Evolutionary conservation across 1,284 basidiomycete genomes (phyloP).

Genomic region (Ceratobasidium sp.): DNA sequence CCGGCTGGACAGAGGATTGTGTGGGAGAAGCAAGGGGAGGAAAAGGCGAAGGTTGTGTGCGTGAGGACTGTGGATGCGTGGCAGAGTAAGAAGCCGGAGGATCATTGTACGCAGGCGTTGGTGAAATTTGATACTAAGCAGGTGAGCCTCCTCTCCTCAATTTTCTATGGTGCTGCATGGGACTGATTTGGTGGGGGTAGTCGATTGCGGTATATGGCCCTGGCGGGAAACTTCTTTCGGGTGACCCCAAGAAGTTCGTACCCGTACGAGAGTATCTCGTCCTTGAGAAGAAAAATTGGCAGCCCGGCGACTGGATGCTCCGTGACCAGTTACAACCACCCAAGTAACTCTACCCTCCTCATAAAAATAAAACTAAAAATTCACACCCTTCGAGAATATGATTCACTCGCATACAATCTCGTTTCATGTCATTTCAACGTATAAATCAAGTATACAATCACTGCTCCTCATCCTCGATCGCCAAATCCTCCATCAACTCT

Average conservation of each 20-base stretch:
- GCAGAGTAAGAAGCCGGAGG: slow-evolving; percentile 64
- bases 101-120: slow-evolving; percentile 71
- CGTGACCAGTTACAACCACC: neutral
- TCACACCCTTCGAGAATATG: neutral
- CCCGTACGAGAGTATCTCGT: slow-evolving; percentile 77
- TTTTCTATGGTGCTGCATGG: slow-evolving; percentile 4
- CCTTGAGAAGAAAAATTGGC: slow-evolving; percentile 78
- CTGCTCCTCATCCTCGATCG: slow-evolving; percentile 54
- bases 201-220: slow-evolving; percentile 64
- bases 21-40: slow-evolving; percentile 68
- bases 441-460: neutral
- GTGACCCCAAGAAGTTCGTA: slow-evolving; percentile 58
- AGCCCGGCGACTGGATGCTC: slow-evolving; percentile 65
- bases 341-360: neutral
- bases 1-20: slow-evolving; percentile 54
- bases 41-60: slow-evolving; percentile 69
- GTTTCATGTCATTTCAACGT: neutral
- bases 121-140: slow-evolving; percentile 78
- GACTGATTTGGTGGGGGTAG: slow-evolving; percentile 53
- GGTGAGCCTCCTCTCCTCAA: slow-evolving; percentile 60
- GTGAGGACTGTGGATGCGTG: slow-evolving; percentile 65
- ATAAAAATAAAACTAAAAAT: neutral
- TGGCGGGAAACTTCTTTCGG: slow-evolving; percentile 57
- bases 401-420: neutral
- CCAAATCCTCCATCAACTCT: slow-evolving; percentile 96